Evolutionary conservation across 2,329 filamentous ascomycete species (phyloP), one percentile per base, ranked within the genome.

Genomic region (Verticillium klebahnii): DNA sequence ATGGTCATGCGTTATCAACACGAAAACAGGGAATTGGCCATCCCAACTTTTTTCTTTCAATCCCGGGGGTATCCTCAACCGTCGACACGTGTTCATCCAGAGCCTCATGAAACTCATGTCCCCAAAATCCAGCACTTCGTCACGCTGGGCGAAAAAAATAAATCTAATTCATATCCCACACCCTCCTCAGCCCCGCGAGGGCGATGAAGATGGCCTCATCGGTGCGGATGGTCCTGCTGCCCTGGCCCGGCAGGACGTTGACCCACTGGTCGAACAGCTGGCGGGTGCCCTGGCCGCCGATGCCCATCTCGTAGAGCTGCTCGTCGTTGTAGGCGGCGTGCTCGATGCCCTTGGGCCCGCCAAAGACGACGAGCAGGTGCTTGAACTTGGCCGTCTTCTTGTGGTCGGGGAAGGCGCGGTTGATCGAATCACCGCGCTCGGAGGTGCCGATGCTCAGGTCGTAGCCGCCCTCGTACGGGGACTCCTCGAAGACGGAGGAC

Each of bases 241-340:
- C 92, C 73, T 96, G 92, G 1, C 87, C 86, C 3, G 91, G 90
- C 66, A 93, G 80, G 55, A 95, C 82, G 73, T 96, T 91, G 19
- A 96, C 81, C 91, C 91, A 96, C 67, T 88, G 82, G 74, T 96
- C 92, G 72, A 96, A 96, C 58, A 94, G 72, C 66, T 91, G 86
- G 66, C 81, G 84, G 8, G 88, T 88, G 29, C 80, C 79, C 37
- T 87, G 86, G 9, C 59, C 59, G 37, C 29, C 37, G 15, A 94
- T 84, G 0, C 86, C 89, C 72, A 87, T 87, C 55, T 78, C 79
- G 57, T 77, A 78, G 37, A 89, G 74, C 59, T 82, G 75, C 25
- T 77, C 74, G 66, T 86, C 84, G 64, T 86, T 86, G 75, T 83
- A 81, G 3, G 91, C 85, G 0, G 91, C 91, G 60, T 85, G 88